Evolutionary conservation across 129 eudicot species (phyloP).

Genomic region (Deinandra increscens): DNA sequence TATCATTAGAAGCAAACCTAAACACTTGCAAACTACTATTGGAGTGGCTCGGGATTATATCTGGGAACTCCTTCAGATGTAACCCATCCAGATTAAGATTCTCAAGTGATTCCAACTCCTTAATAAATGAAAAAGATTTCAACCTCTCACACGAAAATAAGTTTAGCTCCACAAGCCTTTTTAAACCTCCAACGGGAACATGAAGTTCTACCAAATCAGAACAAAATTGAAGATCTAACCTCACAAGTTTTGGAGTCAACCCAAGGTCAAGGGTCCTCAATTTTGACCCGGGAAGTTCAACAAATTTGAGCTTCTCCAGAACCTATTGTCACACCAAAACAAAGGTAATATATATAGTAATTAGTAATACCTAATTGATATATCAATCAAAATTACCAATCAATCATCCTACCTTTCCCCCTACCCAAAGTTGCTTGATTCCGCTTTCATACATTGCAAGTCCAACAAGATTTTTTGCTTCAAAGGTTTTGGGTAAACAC

Average conservation of each 20-base stretch:
- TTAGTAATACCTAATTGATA: not conserved
- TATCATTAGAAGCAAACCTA: not conserved
- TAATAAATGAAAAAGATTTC: conserved; percentile 8
- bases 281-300: conserved; percentile 12
- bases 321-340: not conserved
- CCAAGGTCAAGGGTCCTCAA: conserved; percentile 26
- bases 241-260: conserved; percentile 25
- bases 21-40: not conserved
- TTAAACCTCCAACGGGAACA: conserved; percentile 19
- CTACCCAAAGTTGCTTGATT: conserved; percentile 24
- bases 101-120: conserved; percentile 22
- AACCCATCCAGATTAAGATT: not conserved
- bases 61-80: not conserved
- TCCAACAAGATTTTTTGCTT: conserved; percentile 23
- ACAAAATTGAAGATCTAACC: conserved; percentile 21
- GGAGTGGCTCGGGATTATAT: conserved; percentile 9
- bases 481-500: conserved; percentile 24
- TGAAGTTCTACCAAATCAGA: conserved; percentile 19
- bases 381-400: not conserved
- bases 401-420: conserved; percentile 20
- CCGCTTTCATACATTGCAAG: conserved; percentile 19
- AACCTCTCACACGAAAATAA: conserved; percentile 10
- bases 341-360: too few species aligned
- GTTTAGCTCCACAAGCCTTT: conserved; percentile 17
- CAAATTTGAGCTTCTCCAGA: conserved; percentile 23